Evolutionary conservation across 768 basidiomycete species (phyloP).

Genomic region (Psilocybe subaeruginosa): DNA sequence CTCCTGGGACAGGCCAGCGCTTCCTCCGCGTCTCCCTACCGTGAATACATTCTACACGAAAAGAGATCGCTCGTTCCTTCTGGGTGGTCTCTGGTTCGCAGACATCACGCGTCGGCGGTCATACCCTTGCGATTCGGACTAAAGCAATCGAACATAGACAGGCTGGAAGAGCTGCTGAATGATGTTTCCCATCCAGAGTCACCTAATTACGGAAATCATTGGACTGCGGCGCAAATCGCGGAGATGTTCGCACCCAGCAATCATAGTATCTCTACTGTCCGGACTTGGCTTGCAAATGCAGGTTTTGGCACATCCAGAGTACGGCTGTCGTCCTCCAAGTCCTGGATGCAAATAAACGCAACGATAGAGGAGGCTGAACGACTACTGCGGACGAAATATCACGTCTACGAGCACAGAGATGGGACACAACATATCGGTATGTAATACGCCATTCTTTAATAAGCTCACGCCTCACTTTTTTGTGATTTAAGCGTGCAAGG

Average conservation of each 20-base stretch:
- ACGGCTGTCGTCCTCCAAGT: conserved; percentile 32
- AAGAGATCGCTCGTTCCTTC: conserved; percentile 38
- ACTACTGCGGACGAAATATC: conserved; percentile 46
- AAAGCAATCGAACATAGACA: conserved; percentile 43
- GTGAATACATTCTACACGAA: conserved; percentile 40
- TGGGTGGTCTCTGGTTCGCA: conserved; percentile 43
- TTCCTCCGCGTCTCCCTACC: conserved; percentile 27
- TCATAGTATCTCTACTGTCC: conserved; percentile 41
- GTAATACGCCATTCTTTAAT: conserved; percentile 14
- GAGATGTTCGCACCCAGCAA: conserved; percentile 42
- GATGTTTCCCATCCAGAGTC: conserved; percentile 52
- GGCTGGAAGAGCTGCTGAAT: conserved; percentile 41
- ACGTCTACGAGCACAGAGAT: conserved; percentile 39
- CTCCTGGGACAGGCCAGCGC: conserved; percentile 1
- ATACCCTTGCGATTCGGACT: conserved; percentile 51
- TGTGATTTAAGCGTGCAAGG: conserved; percentile 31
- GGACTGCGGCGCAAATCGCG: conserved; percentile 42
- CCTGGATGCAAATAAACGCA: conserved; percentile 40
- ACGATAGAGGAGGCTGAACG: conserved; percentile 43
- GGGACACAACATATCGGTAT: conserved; percentile 41
- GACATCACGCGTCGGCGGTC: conserved; percentile 32
- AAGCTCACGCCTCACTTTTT: background rate
- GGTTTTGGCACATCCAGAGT: conserved; percentile 37
- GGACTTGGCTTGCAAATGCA: conserved; percentile 39
- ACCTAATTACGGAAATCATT: conserved; percentile 48